Conservation (phyloP, 257 asterid species). For the Lantana camara region DNA sequence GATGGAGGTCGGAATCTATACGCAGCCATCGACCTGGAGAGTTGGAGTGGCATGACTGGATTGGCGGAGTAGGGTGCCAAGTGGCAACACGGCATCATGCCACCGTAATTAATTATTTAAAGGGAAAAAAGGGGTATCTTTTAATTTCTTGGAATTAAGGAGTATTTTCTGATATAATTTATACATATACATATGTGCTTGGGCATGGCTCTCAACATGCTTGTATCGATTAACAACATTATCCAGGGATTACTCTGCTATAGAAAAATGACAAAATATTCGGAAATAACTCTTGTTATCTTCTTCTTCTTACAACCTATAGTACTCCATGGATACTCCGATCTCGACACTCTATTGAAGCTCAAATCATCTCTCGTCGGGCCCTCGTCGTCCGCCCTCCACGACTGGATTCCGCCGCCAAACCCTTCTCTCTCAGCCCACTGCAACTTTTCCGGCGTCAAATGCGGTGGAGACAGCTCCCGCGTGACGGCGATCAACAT, state of each 20-base stretch:
- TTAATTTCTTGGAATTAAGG: too few species aligned
- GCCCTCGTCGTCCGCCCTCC: constrained; percentile 52
- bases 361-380: constrained; percentile 63
- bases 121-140: too few species aligned
- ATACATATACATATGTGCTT: background rate
- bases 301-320: constrained; percentile 8
- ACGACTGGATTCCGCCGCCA: constrained; percentile 57
- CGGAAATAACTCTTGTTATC: constrained; percentile 18
- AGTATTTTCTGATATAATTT: too few species aligned
- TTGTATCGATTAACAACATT: too few species aligned
- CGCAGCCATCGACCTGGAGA: too few species aligned
- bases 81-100: too few species aligned
- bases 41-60: too few species aligned
- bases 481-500: constrained; percentile 61
- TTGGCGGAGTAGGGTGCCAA: too few species aligned
- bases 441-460: constrained; percentile 78
- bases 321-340: constrained; percentile 53
- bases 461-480: constrained; percentile 43
- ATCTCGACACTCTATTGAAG: constrained; percentile 50
- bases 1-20: too few species aligned
- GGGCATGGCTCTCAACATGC: too few species aligned
- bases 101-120: too few species aligned
- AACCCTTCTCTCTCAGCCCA: constrained; percentile 38
- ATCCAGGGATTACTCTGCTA: background rate
- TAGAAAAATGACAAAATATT: background rate